A percentile compares a stretch with the other conserved stretches of the same genome.
Evolutionary conservation across 768 basidiomycete genomes (phyloP).

Genomic region (Hirschioporus abietinus): DNA sequence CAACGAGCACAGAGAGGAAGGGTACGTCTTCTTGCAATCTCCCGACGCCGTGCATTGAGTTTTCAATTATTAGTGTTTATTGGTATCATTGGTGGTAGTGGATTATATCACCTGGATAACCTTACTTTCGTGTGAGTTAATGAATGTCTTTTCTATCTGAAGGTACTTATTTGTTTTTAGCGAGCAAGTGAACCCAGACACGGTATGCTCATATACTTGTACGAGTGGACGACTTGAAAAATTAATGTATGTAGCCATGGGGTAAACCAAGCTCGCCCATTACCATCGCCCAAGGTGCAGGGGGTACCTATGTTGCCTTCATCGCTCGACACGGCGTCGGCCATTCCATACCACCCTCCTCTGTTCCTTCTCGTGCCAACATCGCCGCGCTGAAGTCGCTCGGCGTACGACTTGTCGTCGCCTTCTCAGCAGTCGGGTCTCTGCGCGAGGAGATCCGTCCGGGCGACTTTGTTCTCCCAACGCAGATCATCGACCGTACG

Average conservation of each 20-base stretch:
- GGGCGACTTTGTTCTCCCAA: constrained; percentile 82
- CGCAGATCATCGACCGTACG: constrained; percentile 94
- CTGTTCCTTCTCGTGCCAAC: constrained; percentile 85
- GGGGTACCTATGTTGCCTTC: constrained; percentile 80
- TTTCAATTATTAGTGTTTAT: constrained; percentile 51
- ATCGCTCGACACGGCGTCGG: constrained; percentile 84
- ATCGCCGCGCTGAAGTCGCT: constrained; percentile 92
- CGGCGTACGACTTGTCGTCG: constrained; percentile 83
- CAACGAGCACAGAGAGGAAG: background rate
- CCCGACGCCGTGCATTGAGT: background rate
- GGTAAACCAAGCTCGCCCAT: constrained; percentile 88
- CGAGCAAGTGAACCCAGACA: constrained; percentile 72
- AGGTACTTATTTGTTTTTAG: constrained; percentile 32
- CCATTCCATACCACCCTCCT: constrained; percentile 74
- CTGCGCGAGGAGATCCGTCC: constrained; percentile 90
- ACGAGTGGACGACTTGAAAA: background rate
- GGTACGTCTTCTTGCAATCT: background rate
- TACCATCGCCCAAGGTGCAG: constrained; percentile 83
- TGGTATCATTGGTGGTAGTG: constrained; percentile 89
- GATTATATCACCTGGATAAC: constrained; percentile 90
- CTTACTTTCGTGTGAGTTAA: constrained; percentile 76
- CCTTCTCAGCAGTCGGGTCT: constrained; percentile 94
- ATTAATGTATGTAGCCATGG: constrained; percentile 66
- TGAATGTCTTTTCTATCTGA: background rate
- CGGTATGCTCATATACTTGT: constrained; percentile 40